Percentiles rank a stretch among this genome's conserved stretches.
Evolutionary conservation across 176 grass and related monocot species (phyloP).

Genomic region (Saccharum officinarum): DNA sequence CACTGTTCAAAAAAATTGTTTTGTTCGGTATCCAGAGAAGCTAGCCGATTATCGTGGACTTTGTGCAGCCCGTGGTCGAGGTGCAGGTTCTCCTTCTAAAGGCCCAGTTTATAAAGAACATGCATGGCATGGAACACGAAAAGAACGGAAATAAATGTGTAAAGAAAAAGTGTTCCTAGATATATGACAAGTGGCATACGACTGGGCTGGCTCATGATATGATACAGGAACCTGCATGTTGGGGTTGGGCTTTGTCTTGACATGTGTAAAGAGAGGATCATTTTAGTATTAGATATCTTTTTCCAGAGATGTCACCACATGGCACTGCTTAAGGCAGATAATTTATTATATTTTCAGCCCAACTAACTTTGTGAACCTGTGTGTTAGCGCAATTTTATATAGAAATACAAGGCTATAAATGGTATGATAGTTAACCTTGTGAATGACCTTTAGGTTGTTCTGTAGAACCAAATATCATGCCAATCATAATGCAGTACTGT

Average conservation of each 20-base stretch:
- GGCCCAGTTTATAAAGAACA: not conserved
- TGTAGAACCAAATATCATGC: not conserved
- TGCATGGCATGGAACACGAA: not conserved
- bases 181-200: not conserved
- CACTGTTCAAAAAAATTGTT: not conserved
- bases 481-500: not conserved
- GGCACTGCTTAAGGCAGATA: not conserved
- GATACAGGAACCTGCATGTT: not conserved
- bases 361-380: not conserved
- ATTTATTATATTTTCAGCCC: not conserved
- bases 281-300: slow-evolving; percentile 21
- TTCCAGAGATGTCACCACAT: not conserved
- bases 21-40: not conserved
- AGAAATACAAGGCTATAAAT: not conserved
- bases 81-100: not conserved
- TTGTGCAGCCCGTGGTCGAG: not conserved
- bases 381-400: not conserved
- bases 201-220: not conserved
- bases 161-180: not conserved
- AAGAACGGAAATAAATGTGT: not conserved
- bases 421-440: slow-evolving; percentile 23
- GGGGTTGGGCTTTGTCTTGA: not conserved
- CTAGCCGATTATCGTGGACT: not conserved
- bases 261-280: not conserved
- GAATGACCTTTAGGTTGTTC: not conserved